Conservation (phyloP, 2,329 filamentous ascomycete genomes). For the Eutypa lata region DNA sequence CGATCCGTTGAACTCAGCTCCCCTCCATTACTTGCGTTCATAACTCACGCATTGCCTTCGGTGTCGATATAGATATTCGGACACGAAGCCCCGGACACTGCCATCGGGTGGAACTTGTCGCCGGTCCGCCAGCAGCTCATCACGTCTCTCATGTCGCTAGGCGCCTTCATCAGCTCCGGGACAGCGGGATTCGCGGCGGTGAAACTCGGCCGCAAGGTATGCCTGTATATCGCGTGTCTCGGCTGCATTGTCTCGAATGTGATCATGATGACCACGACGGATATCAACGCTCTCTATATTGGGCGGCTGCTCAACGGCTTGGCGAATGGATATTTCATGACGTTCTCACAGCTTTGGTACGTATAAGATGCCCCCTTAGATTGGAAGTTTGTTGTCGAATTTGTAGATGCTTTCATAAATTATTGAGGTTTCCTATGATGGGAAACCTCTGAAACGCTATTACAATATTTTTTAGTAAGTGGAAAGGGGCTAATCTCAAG, state of each 20-base stretch:
- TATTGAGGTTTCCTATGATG: too few species aligned
- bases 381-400: neutral
- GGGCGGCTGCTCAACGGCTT: constrained; percentile 54
- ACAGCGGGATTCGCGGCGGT: constrained; percentile 27
- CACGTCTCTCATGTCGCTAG: constrained; percentile 33
- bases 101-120: constrained; percentile 43
- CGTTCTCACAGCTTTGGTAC: constrained; percentile 41
- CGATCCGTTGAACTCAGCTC: too few species aligned
- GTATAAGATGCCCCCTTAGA: neutral
- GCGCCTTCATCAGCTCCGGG: constrained; percentile 31
- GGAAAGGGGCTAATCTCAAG: neutral
- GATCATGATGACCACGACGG: constrained; percentile 55
- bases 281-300: constrained; percentile 51
- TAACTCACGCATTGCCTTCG: too few species aligned
- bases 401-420: too few species aligned
- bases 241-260: constrained; percentile 49
- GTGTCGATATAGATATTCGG: constrained; percentile 33
- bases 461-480: too few species aligned
- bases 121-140: constrained; percentile 34
- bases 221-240: constrained; percentile 45
- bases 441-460: too few species aligned
- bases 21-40: too few species aligned
- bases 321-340: constrained; percentile 57
- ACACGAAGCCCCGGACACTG: constrained; percentile 28
- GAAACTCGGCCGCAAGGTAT: constrained; percentile 39